Base-by-base conservation (phyloP, 352 stramenopile genomes). In the Phytopythium chamaehyphon region DNA sequence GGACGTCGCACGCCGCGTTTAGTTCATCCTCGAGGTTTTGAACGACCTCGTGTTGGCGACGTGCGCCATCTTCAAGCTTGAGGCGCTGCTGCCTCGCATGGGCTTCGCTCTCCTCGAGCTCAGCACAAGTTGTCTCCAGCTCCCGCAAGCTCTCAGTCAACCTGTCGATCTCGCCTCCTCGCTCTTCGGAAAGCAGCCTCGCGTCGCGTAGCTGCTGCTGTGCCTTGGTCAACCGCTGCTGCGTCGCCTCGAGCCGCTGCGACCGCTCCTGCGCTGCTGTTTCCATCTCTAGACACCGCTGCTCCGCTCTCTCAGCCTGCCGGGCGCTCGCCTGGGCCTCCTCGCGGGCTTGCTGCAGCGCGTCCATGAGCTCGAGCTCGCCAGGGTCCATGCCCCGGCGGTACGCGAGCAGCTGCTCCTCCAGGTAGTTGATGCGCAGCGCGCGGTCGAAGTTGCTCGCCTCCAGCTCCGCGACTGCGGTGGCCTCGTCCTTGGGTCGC, bases 361-460 rank as follows among this genome's bases (percentile, higher is more conserved):
- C 43, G 24, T 49, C 43, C 9, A 19, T 31, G 24, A 49, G 26
- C 9, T 39, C 26, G 7, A 21, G 24, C 22, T 22, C 43, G 22
- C 43, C 43, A 16, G 43, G 43, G 2, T 16, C 43, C 7, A 49
- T 12, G 1, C 43, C 22, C 43, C 43, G 43, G n/a, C 37, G 24
- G 43, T 49, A 19, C 43, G 24, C 24, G 24, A 63, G 48, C 21
- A 63, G 19, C 44, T 63, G 51, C 26, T 63, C 56, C 42, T 64
- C 64, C 33, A 73, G 39, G 22, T 57, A 73, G 36, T 66, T 59
- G 39, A 70, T 69, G 5, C 64, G 61, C 61, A 72, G 56, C 50
- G 63, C 61, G 36, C 61, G 52, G 52, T 72, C 69, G 49, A 72
- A 72, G 18, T 63, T 63, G 38, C 54, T 51, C 16, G 47, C 28